phyloP scores from a whole-genome alignment of 2,329 filamentous ascomycete species.

The Penicillium thymicola region DNA sequence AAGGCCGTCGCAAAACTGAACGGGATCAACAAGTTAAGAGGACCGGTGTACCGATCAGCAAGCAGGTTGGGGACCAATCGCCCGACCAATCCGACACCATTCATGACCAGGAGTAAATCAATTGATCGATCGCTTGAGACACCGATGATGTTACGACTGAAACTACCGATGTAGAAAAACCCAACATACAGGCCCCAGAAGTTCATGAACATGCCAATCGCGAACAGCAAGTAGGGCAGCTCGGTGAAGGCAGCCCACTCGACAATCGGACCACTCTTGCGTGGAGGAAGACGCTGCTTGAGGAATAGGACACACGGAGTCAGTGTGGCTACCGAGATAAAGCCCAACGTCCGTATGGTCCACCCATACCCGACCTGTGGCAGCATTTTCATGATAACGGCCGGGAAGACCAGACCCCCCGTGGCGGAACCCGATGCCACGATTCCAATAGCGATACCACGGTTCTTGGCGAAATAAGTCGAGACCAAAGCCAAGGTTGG shows the following conservation, averaged over 20 bases:
- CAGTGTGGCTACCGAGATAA: slow-evolving; percentile 54
- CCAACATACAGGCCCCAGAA: slow-evolving; percentile 56
- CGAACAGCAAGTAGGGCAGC: slow-evolving; percentile 45
- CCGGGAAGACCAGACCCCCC: slow-evolving; percentile 63
- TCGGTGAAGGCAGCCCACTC: slow-evolving; percentile 54
- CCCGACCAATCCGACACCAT: slow-evolving; percentile 59
- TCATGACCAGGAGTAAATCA: slow-evolving; percentile 62
- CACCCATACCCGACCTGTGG: slow-evolving; percentile 61
- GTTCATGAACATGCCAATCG: slow-evolving; percentile 43
- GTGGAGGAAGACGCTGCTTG: slow-evolving; percentile 49
- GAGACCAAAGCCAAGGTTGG: slow-evolving; percentile 54
- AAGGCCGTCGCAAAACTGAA: slow-evolving; percentile 43
- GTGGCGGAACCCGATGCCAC: slow-evolving; percentile 58
- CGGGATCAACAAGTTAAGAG: slow-evolving; percentile 60
- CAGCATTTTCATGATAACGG: slow-evolving; percentile 55
- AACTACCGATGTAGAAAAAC: slow-evolving; percentile 49
- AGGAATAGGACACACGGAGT: slow-evolving; percentile 44
- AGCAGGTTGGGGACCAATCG: slow-evolving; percentile 58
- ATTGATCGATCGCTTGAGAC: slow-evolving; percentile 49
- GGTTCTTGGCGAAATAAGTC: slow-evolving; percentile 61
- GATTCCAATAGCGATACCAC: slow-evolving; percentile 59
- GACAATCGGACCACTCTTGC: slow-evolving; percentile 50
- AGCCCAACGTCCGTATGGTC: slow-evolving; percentile 61
- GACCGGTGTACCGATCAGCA: slow-evolving; percentile 57
- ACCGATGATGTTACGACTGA: slow-evolving; percentile 39